Evolutionary conservation across 768 basidiomycete genomes (phyloP), one percentile per base, ranked within the genome.

Genomic region (Rhodotorula kratochvilovae): DNA sequence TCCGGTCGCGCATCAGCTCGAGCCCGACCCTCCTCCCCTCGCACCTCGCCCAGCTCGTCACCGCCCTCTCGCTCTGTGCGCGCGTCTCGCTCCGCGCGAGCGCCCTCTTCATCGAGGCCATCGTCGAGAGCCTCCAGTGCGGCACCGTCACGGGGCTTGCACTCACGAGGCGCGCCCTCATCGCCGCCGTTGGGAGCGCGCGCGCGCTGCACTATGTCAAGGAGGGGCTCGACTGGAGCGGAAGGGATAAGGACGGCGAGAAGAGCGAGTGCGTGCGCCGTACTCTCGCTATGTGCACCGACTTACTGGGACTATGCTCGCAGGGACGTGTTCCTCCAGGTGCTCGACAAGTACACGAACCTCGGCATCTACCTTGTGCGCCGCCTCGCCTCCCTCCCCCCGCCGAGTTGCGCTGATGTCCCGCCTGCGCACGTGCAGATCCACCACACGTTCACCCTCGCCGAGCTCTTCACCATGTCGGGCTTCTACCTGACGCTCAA

Each of bases 401-500:
- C 13, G 19, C 16, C 27, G n/a, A 27, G 29, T 27, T 29, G 31
- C 7, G 6, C 19, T 50, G 19, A 31, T 33, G 8, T 25, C 27
- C 3, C 25, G n/a, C 5, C 33, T 36, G 3, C 54, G 1, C 19
- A 16, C 21, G 1, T 19, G 29, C 63, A 75, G 73, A 71, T 75
- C 35, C 80, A 81, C 62, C 79, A 81, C 62, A 78, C 79, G 1
- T 80, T 82, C 76, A 79, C 81, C 29, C 76, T 82, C 56, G 81
- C 79, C 45, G 82, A 82, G 61, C 77, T 82, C 23, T 82, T 82
- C 71, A 68, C 81, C 54, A 81, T 82, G 80, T 80, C 80, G 15
- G 79, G 79, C 8, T 81, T 82, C 74, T 81, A 79, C 77, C 76
- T 82, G 58, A 80, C 80, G 0, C 71, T 76, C 39, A 76, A 75